These are phyloP conservation scores for Pestalotiopsis sp. DNA, from an alignment of 2,329 filamentous ascomycete genomes.

Conservation along the genomic window DNA sequence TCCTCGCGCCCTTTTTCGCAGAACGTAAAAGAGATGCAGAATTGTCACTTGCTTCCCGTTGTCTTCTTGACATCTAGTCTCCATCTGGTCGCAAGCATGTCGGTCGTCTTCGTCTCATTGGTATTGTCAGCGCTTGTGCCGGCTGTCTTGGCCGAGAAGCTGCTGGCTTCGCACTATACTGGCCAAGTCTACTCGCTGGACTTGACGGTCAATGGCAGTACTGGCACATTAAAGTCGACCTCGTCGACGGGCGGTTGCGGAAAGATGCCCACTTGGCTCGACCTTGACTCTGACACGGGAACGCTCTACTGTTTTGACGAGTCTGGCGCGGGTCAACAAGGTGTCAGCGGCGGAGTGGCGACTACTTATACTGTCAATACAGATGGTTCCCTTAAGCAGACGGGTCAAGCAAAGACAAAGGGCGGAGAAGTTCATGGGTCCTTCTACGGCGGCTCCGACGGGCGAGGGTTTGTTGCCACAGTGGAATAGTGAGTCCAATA, in stretches of 20 bases:
- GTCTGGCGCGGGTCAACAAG: constrained; percentile 28
- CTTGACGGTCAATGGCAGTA: constrained; percentile 22
- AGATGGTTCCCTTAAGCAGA: constrained; percentile 33
- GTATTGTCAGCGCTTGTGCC: constrained; percentile 2
- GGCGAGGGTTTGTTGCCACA: constrained; percentile 41
- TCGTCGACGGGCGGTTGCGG: constrained; percentile 33
- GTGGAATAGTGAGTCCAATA: constrained; percentile 42
- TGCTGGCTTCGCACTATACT: constrained; percentile 41
- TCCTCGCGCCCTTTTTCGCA: background rate
- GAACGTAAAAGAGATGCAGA: background rate
- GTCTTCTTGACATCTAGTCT: background rate
- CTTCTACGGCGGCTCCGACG: constrained; percentile 39
- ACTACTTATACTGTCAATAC: constrained; percentile 34
- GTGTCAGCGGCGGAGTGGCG: constrained; percentile 32
- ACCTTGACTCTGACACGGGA: constrained; percentile 30
- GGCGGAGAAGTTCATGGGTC: constrained; percentile 43
- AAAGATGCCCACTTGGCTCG: constrained; percentile 38
- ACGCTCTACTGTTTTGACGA: constrained; percentile 42
- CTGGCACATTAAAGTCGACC: constrained; percentile 29
- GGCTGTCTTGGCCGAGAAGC: constrained; percentile 27
- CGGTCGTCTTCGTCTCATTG: background rate
- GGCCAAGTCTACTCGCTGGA: constrained; percentile 40
- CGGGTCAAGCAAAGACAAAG: constrained; percentile 30
- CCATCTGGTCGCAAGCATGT: background rate
- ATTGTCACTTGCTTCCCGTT: background rate